Evolutionary conservation across 2,329 filamentous ascomycete species (phyloP).

Genomic region (Beauveria caledonica): DNA sequence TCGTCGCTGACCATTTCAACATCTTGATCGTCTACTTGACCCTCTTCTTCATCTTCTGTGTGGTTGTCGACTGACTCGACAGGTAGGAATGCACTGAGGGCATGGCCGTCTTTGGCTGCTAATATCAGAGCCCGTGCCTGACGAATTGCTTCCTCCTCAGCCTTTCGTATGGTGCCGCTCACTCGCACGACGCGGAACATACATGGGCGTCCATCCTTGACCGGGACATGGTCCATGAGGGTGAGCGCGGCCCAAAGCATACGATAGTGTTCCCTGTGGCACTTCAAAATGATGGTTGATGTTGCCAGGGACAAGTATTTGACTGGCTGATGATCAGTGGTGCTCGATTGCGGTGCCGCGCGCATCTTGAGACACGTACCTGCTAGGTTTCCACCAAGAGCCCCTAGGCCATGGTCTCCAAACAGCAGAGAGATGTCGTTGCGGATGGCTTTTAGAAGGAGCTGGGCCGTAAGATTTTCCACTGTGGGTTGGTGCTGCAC

Average conservation of each 20-base stretch:
- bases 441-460: slow-evolving; percentile 62
- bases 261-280: slow-evolving; percentile 72
- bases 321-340: slow-evolving; percentile 41
- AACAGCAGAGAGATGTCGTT: slow-evolving; percentile 65
- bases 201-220: slow-evolving; percentile 54
- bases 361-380: slow-evolving; percentile 36
- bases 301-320: slow-evolving; percentile 92
- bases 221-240: slow-evolving; percentile 63
- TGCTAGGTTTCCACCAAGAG: slow-evolving; percentile 59
- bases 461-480: slow-evolving; percentile 56
- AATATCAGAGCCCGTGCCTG: slow-evolving; percentile 66
- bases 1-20: slow-evolving; percentile 37
- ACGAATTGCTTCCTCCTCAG: slow-evolving; percentile 80
- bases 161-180: slow-evolving; percentile 87
- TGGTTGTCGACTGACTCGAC: slow-evolving; percentile 26
- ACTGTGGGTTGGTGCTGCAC: slow-evolving; percentile 73
- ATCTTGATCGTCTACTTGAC: slow-evolving; percentile 34
- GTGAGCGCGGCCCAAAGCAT: slow-evolving; percentile 86
- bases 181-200: slow-evolving; percentile 80
- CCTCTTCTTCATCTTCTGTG: slow-evolving; percentile 23
- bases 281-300: slow-evolving; percentile 84
- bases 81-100: slow-evolving; percentile 6
- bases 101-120: slow-evolving; percentile 47
- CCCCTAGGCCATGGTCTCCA: slow-evolving; percentile 81
- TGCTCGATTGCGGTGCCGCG: background rate